Evolutionary conservation across 345 rosid genomes (phyloP).

Genomic region (rapeseed (Brassica napus)): DNA sequence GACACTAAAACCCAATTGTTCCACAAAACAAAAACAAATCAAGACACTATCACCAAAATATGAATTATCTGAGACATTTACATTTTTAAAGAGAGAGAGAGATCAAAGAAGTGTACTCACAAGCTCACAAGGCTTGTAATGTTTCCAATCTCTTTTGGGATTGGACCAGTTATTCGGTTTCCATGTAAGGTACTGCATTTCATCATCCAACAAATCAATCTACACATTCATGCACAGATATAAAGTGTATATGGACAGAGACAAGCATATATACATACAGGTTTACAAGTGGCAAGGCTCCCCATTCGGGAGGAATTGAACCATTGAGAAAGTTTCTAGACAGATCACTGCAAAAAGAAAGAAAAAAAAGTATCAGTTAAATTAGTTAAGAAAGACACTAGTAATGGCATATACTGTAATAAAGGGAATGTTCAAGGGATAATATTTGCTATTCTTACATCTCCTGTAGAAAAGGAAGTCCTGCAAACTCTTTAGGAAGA

Average conservation of each 20-base stretch:
- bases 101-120: constrained; percentile 39
- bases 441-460: constrained; percentile 38
- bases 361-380: constrained; percentile 11
- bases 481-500: constrained; percentile 46
- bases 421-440: background rate
- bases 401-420: background rate
- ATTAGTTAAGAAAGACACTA: background rate
- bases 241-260: background rate
- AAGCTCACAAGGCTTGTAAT: constrained; percentile 43
- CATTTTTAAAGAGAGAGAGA: background rate
- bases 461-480: constrained; percentile 48
- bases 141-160: constrained; percentile 57
- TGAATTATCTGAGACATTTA: background rate
- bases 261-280: constrained; percentile 38
- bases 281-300: constrained; percentile 37
- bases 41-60: background rate
- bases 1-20: constrained; percentile 20
- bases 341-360: constrained; percentile 43
- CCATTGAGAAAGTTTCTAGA: constrained; percentile 56
- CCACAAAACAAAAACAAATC: background rate
- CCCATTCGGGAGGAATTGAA: constrained; percentile 59
- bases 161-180: constrained; percentile 52
- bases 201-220: constrained; percentile 15
- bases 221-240: constrained; percentile 17
- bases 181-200: constrained; percentile 47